Evolutionary conservation across 768 basidiomycete species (phyloP), one percentile per base, ranked within the genome.

Genomic region (Multifurca ochricompacta): DNA sequence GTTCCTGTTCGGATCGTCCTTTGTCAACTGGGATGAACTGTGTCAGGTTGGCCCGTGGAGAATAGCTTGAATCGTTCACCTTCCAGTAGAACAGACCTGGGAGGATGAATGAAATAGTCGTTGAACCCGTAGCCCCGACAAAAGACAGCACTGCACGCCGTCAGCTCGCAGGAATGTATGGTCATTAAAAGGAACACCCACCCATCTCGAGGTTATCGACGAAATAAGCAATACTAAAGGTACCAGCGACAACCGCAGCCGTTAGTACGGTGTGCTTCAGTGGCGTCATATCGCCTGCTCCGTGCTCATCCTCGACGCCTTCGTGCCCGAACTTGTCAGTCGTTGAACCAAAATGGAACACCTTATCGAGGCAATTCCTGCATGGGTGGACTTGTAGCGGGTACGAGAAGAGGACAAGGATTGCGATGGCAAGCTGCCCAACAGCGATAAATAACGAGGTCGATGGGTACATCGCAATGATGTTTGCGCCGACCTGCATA

Each of bases 81-180:
- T 90, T 85, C 85, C 91, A 97, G 72, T 89, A 96, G 66, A 96
- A 87, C 46, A 93, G 70, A 2, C 91, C 93, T 0, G 93, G 94
- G 32, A 96, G 77, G 64, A 98, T 96, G 71, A 97, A 98, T 1
- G 91, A 93, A 54, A 98, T 91, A 18, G 93, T 95, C 23, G 94
- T 96, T 13, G 91, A 95, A 11, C 96, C 96, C 1, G 93, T 97
- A 21, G 92, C 86, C 1, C 96, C 96, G 34, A 99, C 95, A 66
- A 99, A 96, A 4, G 92, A 91, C 31, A 98, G 76, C 13, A 98
- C 95, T 91, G 64, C 35, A 21, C 34, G 30, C 39, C 28, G 39
- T 64, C 40, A 63, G 48, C 16, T 47, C 31, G 21, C 21, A 25
- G 4, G 11, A 11, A 34, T 21, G 43, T 34, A 32, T 13, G 8